These are phyloP conservation scores for Paspalum notatum DNA, from an alignment of 176 grass and related monocot genomes.

Conservation along the genomic window DNA sequence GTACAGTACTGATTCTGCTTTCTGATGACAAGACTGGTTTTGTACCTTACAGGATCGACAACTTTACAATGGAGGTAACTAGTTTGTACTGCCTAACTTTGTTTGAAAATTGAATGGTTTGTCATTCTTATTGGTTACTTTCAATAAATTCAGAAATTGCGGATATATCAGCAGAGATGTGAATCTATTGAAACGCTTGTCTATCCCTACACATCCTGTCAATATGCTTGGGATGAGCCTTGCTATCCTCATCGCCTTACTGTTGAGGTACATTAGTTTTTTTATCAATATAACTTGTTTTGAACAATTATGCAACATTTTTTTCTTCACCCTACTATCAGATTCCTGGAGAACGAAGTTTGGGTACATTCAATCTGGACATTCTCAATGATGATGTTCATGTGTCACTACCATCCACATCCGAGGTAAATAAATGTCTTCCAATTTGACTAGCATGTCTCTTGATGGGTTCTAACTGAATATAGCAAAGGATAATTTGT, in stretches of 20 bases:
- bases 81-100: slow-evolving; percentile 29
- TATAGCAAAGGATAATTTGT: slow-evolving; percentile 4
- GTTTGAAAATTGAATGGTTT: slow-evolving; percentile 33
- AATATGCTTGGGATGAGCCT: slow-evolving; percentile 99
- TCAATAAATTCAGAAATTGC: slow-evolving; percentile 75
- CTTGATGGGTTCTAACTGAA: slow-evolving; percentile 38
- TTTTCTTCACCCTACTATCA: slow-evolving; percentile 44
- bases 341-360: slow-evolving; percentile 92
- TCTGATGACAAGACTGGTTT: slow-evolving; percentile 98
- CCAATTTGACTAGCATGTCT: slow-evolving; percentile 33
- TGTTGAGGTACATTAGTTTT: slow-evolving; percentile 69
- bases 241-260: slow-evolving; percentile 91
- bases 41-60: slow-evolving; percentile 94
- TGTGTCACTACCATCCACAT: slow-evolving; percentile 70
- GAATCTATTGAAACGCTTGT: slow-evolving; percentile 95
- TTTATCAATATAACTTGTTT: slow-evolving; percentile 32
- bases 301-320: slow-evolving; percentile 24
- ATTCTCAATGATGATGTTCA: slow-evolving; percentile 72
- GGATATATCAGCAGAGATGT: slow-evolving; percentile 94
- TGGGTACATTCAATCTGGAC: slow-evolving; percentile 95
- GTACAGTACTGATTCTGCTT: slow-evolving; percentile 86
- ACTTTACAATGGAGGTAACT: slow-evolving; percentile 96
- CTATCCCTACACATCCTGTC: slow-evolving; percentile 83
- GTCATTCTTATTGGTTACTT: slow-evolving; percentile 33
- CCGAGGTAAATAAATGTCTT: slow-evolving; percentile 65